These are phyloP conservation scores for Plasmodium vinckei DNA, from an alignment of 169 alveolate genomes.

Conservation along the genomic window DNA sequence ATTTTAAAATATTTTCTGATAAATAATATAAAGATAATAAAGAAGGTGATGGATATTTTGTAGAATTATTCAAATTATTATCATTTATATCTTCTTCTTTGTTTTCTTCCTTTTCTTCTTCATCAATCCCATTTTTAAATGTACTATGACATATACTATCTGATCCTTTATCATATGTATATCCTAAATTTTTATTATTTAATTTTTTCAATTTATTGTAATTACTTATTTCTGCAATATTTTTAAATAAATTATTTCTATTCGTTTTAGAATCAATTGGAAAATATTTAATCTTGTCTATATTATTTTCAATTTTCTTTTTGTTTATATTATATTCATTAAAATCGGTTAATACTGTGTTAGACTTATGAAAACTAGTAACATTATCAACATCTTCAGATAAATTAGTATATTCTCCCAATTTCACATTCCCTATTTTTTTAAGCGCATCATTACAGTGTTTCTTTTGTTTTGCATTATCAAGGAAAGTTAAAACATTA, in stretches of 20 bases:
- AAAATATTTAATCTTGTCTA: too few relatives aligned
- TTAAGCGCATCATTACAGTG: conserved; percentile 40
- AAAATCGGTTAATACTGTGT: neutral
- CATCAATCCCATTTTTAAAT: too few relatives aligned
- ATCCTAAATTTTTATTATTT: too few relatives aligned
- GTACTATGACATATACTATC: too few relatives aligned
- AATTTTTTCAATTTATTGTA: too few relatives aligned
- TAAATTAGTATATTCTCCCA: neutral
- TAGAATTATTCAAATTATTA: neutral
- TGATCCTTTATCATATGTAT: too few relatives aligned
- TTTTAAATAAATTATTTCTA: too few relatives aligned
- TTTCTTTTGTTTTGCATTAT: conserved; percentile 39
- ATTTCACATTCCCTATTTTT: conserved; percentile 20
- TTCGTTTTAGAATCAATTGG: too few relatives aligned
- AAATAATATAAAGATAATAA: conserved; percentile 27
- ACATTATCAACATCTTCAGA: neutral
- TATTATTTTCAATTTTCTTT: too few relatives aligned
- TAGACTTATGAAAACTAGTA: neutral
- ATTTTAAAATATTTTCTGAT: conserved; percentile 69
- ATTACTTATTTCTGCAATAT: too few relatives aligned
- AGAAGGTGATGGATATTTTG: conserved; percentile 52
- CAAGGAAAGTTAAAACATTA: neutral
- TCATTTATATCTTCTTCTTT: neutral
- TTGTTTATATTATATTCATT: neutral
- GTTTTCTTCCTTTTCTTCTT: too few relatives aligned